phyloP scores from a whole-genome alignment of 768 basidiomycete species.

The Fomitopsis pulvina region DNA sequence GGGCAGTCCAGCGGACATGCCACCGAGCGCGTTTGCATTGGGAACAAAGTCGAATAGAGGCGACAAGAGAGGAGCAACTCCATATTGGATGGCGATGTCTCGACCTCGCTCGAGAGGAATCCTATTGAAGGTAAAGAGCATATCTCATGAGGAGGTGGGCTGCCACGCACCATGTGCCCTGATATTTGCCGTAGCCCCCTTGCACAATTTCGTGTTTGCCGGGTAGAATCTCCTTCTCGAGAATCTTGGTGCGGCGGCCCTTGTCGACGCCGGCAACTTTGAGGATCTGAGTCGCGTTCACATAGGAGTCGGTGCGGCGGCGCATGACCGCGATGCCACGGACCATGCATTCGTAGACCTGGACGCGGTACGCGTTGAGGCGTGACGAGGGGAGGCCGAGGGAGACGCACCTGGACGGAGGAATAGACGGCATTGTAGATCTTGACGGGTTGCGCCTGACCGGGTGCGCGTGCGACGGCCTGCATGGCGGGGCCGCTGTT shows the following conservation, averaged over 20 bases:
- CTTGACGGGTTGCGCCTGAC: conserved; percentile 49
- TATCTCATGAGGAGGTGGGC: background rate
- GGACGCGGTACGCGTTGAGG: conserved; percentile 13
- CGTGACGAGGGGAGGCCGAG: conserved; percentile 2
- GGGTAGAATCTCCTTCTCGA: conserved; percentile 93
- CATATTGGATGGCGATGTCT: conserved; percentile 88
- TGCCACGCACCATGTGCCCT: conserved; percentile 85
- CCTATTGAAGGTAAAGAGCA: conserved; percentile 40
- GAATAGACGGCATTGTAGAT: conserved; percentile 94
- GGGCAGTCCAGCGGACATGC: conserved; percentile 43
- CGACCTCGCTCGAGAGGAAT: conserved; percentile 93
- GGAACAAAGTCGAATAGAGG: conserved; percentile 94
- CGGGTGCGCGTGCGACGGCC: conserved; percentile 21
- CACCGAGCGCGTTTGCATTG: conserved; percentile 59
- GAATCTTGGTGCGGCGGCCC: conserved; percentile 90
- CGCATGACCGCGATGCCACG: conserved; percentile 99
- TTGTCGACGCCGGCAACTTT: conserved; percentile 99
- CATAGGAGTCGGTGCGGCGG: conserved; percentile 86
- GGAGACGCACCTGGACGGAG: conserved; percentile 63
- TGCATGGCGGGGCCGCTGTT: conserved; percentile 22
- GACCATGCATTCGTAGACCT: conserved; percentile 98
- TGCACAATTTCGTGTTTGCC: conserved; percentile 98
- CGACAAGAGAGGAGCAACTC: conserved; percentile 79
- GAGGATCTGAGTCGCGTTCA: conserved; percentile 98
- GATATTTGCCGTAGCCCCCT: conserved; percentile 98